Evolutionary conservation across 305 asterid genomes (phyloP), one percentile per base, ranked within the genome.

Genomic region (Fraxinus angustifolia): DNA sequence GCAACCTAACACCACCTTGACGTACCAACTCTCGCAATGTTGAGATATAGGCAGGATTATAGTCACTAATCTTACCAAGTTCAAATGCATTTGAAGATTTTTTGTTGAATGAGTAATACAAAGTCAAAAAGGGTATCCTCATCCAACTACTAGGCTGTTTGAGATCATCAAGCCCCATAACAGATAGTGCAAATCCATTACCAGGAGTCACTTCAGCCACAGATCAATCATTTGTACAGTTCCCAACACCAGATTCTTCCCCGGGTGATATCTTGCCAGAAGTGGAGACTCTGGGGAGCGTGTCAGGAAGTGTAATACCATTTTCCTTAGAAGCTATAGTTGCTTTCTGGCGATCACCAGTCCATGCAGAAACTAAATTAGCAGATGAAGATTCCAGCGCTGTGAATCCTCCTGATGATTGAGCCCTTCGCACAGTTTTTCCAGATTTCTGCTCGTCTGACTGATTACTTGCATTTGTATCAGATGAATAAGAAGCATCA

Each of bases 1-100:
- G 91, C 78, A 92, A 80, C 82, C 95, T 87, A 42, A 91, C 91
- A 81, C 92, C 93, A 83, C 92, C 90, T 84, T 86, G 92, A 84
- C 84, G 86, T 68, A 91, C 60, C 88, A 92, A 82, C 75, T 91
- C 92, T 65, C 87, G 87, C 74, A 90, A 87, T 74, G 93, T 91
- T 67, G 87, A 87, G 87, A 91, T 83, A 88, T 91, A 90, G 62
- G 80, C 88, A 58, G 96, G 96, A 85, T 62, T 88, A 74, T 91
- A 88, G 62, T 86, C 88, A 10, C 81, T 79, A 60, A 94, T 84
- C 87, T 87, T 89, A 75, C 86, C 83, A 78, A 88, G 86, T 86
- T 87, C 88, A 88, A 85, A 92, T 1, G 81, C 85, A 76, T 84
- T 62, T 48, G 87, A 77, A 83, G 83, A 82, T 76, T 62, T 85